Percentiles rank a stretch among this genome's conserved stretches.
Conservation (phyloP, 2,329 filamentous ascomycete species). For the Cadophora sp. region DNA sequence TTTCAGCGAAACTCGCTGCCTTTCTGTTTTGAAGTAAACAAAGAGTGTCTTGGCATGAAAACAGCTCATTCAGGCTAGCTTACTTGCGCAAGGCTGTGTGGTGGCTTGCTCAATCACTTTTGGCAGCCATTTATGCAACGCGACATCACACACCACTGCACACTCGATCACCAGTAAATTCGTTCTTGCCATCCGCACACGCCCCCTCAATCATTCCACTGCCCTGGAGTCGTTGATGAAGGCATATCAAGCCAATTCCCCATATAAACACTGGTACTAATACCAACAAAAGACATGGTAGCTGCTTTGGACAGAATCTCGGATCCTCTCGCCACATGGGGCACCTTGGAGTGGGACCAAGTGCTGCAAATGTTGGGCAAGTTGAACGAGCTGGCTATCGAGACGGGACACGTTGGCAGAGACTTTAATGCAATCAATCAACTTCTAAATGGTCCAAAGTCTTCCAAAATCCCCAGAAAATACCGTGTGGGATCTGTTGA, state of each 20-base stretch:
- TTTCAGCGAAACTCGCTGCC: background rate
- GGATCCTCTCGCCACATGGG: background rate
- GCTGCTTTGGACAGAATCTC: background rate
- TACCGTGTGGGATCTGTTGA: background rate
- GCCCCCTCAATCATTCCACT: too few species aligned
- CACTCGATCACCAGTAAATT: too few species aligned
- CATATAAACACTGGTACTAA: background rate
- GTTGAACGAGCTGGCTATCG: background rate
- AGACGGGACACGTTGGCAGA: background rate
- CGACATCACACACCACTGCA: too few species aligned
- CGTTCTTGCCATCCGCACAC: too few species aligned
- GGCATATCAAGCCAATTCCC: too few species aligned
- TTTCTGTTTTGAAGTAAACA: background rate
- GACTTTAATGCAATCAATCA: background rate
- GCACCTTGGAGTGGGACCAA: background rate
- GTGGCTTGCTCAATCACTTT: too few species aligned
- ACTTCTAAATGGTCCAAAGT: slow-evolving; percentile 1
- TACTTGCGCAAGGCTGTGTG: background rate
- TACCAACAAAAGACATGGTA: background rate
- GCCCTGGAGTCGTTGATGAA: too few species aligned
- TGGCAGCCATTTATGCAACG: too few species aligned
- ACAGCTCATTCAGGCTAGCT: background rate
- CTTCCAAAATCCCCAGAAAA: background rate
- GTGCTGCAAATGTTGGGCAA: background rate
- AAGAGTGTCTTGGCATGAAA: background rate